A percentile compares a stretch with the other conserved stretches of the same genome.
phyloP scores from a whole-genome alignment of 495 filamentous ascomycete genomes.

The Neurospora sp. region DNA sequence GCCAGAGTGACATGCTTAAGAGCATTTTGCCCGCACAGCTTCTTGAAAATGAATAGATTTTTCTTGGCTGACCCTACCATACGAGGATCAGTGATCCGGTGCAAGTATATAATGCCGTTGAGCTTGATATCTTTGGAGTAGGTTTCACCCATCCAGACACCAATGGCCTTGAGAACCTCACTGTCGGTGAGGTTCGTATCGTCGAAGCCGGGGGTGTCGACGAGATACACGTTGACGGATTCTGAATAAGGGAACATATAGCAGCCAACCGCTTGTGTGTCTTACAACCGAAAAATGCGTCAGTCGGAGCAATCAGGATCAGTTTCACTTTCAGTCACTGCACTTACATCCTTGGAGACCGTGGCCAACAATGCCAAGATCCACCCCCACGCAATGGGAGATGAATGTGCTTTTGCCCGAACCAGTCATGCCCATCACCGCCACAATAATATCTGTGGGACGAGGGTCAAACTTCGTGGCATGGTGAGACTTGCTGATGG shows the following conservation, averaged over 20 bases:
- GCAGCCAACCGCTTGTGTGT: not conserved
- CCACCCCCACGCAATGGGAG: not conserved
- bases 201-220: constrained; percentile 36
- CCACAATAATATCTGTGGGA: not conserved
- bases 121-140: constrained; percentile 4
- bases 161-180: constrained; percentile 27
- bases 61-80: constrained; percentile 28
- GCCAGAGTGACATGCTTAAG: constrained; percentile 30
- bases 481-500: not conserved
- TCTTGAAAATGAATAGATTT: constrained; percentile 36
- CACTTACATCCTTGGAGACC: not conserved
- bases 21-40: constrained; percentile 29
- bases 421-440: constrained; percentile 5
- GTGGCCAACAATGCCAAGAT: not conserved
- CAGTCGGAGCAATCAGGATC: not conserved
- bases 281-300: not conserved
- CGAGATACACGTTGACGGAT: constrained; percentile 10
- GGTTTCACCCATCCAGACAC: constrained; percentile 9
- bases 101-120: constrained; percentile 34
- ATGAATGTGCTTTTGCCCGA: constrained; percentile 9
- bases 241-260: not conserved
- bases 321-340: not conserved
- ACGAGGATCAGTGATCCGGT: constrained; percentile 31
- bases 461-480: not conserved
- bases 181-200: constrained; percentile 25